Conservation (phyloP, 257 asterid species). For the Jasminum sambac region DNA sequence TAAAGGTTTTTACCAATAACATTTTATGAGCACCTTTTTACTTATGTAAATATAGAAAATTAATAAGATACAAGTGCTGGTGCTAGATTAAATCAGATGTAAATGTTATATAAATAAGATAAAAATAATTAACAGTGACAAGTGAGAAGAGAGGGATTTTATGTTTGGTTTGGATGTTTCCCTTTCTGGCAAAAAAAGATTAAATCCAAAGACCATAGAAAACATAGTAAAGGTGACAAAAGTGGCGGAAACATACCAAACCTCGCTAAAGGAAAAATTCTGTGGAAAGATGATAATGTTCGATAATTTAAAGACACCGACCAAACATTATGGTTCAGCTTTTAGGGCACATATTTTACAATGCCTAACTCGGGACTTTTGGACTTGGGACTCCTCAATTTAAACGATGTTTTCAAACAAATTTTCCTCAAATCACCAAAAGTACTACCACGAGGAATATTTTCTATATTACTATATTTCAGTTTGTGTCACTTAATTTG, state of each 20-base stretch:
- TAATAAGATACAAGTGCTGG: no score
- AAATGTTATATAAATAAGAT: no score
- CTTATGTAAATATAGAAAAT: no score
- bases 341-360: constrained; percentile 33
- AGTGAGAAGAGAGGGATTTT: no score
- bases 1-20: no score
- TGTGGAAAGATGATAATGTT: background rate
- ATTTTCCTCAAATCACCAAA: background rate
- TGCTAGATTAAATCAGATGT: no score
- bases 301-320: constrained; percentile 23
- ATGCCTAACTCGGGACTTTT: constrained; percentile 10
- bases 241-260: constrained; percentile 37
- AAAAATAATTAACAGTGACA: no score
- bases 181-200: background rate
- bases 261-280: background rate
- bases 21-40: no score
- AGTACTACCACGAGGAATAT: background rate
- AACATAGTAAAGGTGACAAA: constrained; percentile 25
- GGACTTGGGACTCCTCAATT: constrained; percentile 22
- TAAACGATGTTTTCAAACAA: background rate
- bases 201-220: background rate
- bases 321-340: constrained; percentile 36
- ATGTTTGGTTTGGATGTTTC: background rate
- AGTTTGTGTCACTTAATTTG: no score
- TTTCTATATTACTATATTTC: no score